Evolutionary conservation across 2,329 filamentous ascomycete genomes (phyloP).

Genomic region (Penicillium occitanis): DNA sequence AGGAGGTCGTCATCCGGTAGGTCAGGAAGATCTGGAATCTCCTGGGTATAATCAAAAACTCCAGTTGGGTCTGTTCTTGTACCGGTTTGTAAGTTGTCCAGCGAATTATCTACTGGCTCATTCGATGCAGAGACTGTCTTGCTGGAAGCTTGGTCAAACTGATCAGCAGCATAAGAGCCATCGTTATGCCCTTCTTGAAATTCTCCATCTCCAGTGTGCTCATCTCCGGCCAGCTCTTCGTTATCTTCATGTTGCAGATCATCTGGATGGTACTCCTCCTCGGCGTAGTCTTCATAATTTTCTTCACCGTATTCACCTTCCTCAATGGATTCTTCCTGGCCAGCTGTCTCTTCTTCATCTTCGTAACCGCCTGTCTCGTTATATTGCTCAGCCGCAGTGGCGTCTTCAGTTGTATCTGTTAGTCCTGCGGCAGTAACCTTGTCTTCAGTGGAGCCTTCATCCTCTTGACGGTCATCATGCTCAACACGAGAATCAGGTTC

Average conservation of each 20-base stretch:
- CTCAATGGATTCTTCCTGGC: background rate
- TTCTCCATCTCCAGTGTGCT: conserved; percentile 20
- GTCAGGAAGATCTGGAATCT: conserved; percentile 22
- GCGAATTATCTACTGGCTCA: conserved; percentile 6
- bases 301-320: conserved; percentile 22
- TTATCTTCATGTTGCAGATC: background rate
- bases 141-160: conserved; percentile 14
- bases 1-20: conserved; percentile 31
- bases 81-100: conserved; percentile 9
- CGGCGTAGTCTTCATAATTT: conserved; percentile 20
- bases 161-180: conserved; percentile 20
- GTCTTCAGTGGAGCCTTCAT: conserved; percentile 23
- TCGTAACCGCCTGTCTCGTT: conserved; percentile 5
- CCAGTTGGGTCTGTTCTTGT: conserved; percentile 9
- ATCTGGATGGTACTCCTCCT: conserved; percentile 23
- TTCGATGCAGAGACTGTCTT: conserved; percentile 16
- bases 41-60: conserved; percentile 15
- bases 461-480: background rate
- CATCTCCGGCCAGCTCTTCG: conserved; percentile 21
- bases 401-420: conserved; percentile 21
- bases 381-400: conserved; percentile 22
- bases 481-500: background rate
- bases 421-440: background rate
- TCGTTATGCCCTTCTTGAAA: conserved; percentile 18
- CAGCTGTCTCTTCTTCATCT: background rate